Conservation (phyloP, 1,284 basidiomycete genomes). For the Polyporus tsugae region DNA sequence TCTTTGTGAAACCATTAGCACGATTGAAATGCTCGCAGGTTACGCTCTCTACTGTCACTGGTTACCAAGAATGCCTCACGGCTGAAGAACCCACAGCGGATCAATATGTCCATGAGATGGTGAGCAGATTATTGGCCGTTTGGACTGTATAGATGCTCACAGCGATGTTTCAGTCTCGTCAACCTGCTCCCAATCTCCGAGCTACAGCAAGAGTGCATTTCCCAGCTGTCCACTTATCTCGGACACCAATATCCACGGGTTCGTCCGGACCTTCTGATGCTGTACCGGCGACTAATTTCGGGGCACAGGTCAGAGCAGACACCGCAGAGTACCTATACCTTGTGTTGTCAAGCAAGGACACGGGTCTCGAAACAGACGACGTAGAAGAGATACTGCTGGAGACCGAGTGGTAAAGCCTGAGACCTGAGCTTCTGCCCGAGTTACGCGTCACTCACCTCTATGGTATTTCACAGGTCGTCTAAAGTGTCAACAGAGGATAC, state of each 20-base stretch:
- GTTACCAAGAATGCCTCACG: slow-evolving; percentile 66
- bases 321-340: slow-evolving; percentile 87
- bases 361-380: slow-evolving; percentile 70
- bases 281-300: not conserved
- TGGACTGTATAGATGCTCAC: not conserved
- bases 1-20: slow-evolving; percentile 15
- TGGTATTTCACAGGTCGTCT: slow-evolving; percentile 36
- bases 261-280: slow-evolving; percentile 4
- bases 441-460: not conserved
- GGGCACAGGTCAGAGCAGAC: slow-evolving; percentile 72
- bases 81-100: slow-evolving; percentile 82
- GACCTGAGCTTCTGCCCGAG: slow-evolving; percentile 30
- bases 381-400: slow-evolving; percentile 82
- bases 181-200: slow-evolving; percentile 65
- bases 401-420: slow-evolving; percentile 76
- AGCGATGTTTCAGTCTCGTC: slow-evolving; percentile 54
- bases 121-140: slow-evolving; percentile 46
- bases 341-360: slow-evolving; percentile 71
- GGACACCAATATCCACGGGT: slow-evolving; percentile 84
- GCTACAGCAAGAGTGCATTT: slow-evolving; percentile 56
- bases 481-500: slow-evolving; percentile 30
- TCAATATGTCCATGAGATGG: slow-evolving; percentile 85
- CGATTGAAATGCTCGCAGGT: slow-evolving; percentile 41
- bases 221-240: slow-evolving; percentile 66
- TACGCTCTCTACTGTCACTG: slow-evolving; percentile 56